Percentiles rank a stretch among this genome's conserved stretches.
These are phyloP conservation scores for Clonostachys chloroleuca DNA, from an alignment of 2,329 filamentous ascomycete species.

Conservation along the genomic window DNA sequence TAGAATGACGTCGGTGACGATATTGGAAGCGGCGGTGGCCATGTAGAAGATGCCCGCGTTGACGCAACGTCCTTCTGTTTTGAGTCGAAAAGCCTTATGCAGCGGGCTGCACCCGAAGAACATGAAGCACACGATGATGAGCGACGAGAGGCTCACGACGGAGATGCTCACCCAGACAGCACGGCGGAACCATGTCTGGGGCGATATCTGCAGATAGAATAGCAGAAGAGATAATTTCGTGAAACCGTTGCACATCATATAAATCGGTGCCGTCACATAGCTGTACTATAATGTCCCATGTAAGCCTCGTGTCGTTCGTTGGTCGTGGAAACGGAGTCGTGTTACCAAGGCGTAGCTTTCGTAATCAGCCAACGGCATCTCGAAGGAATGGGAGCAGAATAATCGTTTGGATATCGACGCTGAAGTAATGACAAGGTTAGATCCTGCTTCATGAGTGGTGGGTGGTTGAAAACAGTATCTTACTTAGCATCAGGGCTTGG, in stretches of 20 bases:
- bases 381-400: constrained; percentile 12
- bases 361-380: constrained; percentile 12
- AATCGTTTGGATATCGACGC: constrained; percentile 8
- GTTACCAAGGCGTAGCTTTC: constrained; percentile 9
- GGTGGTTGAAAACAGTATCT: no score
- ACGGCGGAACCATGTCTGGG: constrained; percentile 20
- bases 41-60: constrained; percentile 40
- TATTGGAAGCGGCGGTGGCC: constrained; percentile 39
- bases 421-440: not conserved
- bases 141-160: constrained; percentile 19
- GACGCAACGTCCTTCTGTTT: constrained; percentile 26
- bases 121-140: constrained; percentile 13
- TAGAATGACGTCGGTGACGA: constrained; percentile 39
- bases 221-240: constrained; percentile 28
- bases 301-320: not conserved
- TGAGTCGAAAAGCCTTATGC: constrained; percentile 11
- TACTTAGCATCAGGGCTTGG: no score
- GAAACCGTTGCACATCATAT: constrained; percentile 24
- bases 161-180: constrained; percentile 17
- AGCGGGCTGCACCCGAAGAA: constrained; percentile 14
- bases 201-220: constrained; percentile 29
- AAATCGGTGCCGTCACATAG: constrained; percentile 19
- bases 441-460: no score
- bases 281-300: constrained; percentile 1
- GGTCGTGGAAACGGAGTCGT: no score